Evolutionary conservation across 2,329 filamentous ascomycete genomes (phyloP).

Genomic region (Endocalyx cinctus): DNA sequence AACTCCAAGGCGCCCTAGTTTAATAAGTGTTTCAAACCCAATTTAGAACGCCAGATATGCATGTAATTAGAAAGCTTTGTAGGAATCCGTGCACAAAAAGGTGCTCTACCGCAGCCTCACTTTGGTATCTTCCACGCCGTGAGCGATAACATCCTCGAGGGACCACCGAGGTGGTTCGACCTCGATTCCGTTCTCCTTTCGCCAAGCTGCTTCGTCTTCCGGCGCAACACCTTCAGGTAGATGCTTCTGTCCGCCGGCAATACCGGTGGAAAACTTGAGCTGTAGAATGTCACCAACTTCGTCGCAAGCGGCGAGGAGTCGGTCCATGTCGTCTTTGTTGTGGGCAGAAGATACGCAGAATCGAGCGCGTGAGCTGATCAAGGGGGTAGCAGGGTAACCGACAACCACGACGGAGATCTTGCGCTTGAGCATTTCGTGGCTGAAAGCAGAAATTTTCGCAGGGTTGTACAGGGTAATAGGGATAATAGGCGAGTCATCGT

Average conservation of each 20-base stretch:
- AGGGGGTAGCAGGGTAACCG: constrained; percentile 90
- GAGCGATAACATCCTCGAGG: constrained; percentile 74
- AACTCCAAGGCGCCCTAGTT: constrained; percentile 28
- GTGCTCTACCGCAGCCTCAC: constrained; percentile 56
- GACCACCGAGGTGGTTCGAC: constrained; percentile 76
- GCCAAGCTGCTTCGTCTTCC: constrained; percentile 68
- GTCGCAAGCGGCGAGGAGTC: constrained; percentile 82
- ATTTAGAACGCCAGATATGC: constrained; percentile 23
- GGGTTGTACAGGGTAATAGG: constrained; percentile 93
- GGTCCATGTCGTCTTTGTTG: constrained; percentile 96
- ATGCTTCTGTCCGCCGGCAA: constrained; percentile 80
- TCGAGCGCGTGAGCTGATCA: constrained; percentile 89
- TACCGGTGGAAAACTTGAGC: constrained; percentile 93
- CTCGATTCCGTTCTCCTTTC: constrained; percentile 57
- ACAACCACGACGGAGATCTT: constrained; percentile 98
- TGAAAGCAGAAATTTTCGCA: constrained; percentile 98
- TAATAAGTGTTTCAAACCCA: constrained; percentile 15
- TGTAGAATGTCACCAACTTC: constrained; percentile 89
- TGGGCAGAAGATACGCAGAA: constrained; percentile 96
- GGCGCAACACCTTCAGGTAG: constrained; percentile 66
- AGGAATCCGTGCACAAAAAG: constrained; percentile 5
- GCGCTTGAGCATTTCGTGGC: constrained; percentile 95
- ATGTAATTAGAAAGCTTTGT: too few species aligned
- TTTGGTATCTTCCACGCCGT: constrained; percentile 73
- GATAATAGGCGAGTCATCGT: constrained; percentile 97